Conservation (phyloP, 2,329 filamentous ascomycete genomes). For the Phaeosphaeriaceae sp. region DNA sequence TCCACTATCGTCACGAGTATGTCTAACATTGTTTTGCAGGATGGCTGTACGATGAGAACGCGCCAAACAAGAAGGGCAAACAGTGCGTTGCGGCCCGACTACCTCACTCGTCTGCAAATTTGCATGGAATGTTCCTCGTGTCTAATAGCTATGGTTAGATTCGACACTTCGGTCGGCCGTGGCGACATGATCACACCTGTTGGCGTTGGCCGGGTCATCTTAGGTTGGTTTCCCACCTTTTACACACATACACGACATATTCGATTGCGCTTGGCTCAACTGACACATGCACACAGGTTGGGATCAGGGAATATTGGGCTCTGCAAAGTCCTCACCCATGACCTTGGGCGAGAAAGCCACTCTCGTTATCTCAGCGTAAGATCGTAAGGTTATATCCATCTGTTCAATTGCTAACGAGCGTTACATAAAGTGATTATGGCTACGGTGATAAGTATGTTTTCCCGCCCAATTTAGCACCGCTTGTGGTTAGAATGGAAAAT, state of each 20-base stretch:
- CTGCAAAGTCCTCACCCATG: conserved; percentile 65
- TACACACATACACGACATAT: conserved; percentile 5
- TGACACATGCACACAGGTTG: conserved; percentile 50
- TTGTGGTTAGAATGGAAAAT: not conserved
- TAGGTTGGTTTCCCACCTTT: conserved; percentile 64
- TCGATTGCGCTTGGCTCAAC: conserved; percentile 13
- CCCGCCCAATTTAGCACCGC: not conserved
- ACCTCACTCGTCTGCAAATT: not conserved
- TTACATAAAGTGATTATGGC: conserved; percentile 42
- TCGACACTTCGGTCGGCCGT: conserved; percentile 83
- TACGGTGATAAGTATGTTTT: conserved; percentile 47
- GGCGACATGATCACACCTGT: conserved; percentile 80
- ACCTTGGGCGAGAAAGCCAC: conserved; percentile 88
- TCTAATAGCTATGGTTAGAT: conserved; percentile 63
- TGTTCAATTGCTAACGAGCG: conserved; percentile 23
- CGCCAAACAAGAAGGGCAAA: conserved; percentile 69
- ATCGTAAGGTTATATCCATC: conserved; percentile 36
- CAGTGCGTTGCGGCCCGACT: conserved; percentile 63
- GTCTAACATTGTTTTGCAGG: conserved; percentile 49
- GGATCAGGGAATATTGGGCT: conserved; percentile 71
- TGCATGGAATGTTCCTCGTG: not conserved
- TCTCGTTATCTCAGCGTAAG: conserved; percentile 78
- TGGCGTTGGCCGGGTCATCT: conserved; percentile 84
- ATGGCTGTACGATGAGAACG: conserved; percentile 73
- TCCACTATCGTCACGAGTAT: not conserved